Evolutionary conservation across 305 asterid genomes (phyloP), one percentile per base, ranked within the genome.

Genomic region (Plantago coronopus): DNA sequence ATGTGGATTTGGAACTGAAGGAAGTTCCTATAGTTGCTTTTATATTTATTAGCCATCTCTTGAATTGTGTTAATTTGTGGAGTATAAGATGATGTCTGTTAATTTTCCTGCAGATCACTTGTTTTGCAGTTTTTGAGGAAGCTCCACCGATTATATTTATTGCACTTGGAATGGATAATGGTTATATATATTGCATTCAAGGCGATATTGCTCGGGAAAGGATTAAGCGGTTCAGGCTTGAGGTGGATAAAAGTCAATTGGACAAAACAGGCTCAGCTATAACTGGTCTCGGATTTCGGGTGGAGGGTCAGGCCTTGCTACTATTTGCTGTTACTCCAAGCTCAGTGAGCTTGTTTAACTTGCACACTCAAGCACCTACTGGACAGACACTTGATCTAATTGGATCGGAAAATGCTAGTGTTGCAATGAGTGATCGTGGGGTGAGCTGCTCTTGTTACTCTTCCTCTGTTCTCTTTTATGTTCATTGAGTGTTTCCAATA

Each of bases 171-270:
- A 68, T 89, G 72, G 94, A 85, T 64, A 93, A 87, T 57, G 97
- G 99, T 56, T 79, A 78, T 74, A 81, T 93, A 66, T 93, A 93
- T 74, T 89, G 97, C 81, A 93, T 93, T 72, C 97, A 85, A 80
- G 99, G 99, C n/a, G 99, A 93, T 68, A 72, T 93, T 75, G 95
- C 97, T 31, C 96, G 99, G 29, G 99, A 93, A 70, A 86, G 97
- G 20, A 93, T 93, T 65, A 83, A 87, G 63, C 94, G 99, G 68
- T 93, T 85, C 72, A 89, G 71, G 79, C 95, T 93, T 70, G 94
- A 85, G 81, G 91, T 82, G 62, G 82, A 76, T 56, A 63, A 48
- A 21, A 65, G 69, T 67, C 83, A 73, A 49, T 75, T 82, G 4
- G 79, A 74, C 54, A 81, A 79, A 69, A 63, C 56, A 10, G 76